phyloP scores from a whole-genome alignment of 805 yeast genomes.

The Saturnispora besseyi region DNA sequence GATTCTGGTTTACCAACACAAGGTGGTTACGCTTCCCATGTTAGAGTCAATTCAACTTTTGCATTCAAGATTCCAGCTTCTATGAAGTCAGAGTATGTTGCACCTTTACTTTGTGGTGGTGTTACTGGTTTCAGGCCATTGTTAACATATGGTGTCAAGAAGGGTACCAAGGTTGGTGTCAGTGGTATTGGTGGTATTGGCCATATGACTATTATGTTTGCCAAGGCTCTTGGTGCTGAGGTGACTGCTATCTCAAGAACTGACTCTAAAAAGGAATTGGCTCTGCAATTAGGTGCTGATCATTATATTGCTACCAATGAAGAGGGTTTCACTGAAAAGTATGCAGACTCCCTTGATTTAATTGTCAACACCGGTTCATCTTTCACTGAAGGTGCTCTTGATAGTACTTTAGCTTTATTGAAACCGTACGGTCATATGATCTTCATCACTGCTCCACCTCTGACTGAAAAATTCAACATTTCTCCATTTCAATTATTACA shows the following conservation, averaged over 20 bases:
- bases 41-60: constrained; percentile 35
- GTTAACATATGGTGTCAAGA: constrained; percentile 33
- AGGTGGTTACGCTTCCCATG: constrained; percentile 45
- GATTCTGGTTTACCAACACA: constrained; percentile 31
- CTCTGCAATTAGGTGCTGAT: constrained; percentile 44
- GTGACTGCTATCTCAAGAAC: constrained; percentile 50
- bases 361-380: constrained; percentile 42
- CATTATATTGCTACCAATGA: constrained; percentile 47
- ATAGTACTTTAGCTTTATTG: constrained; percentile 22
- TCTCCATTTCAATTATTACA: constrained; percentile 30
- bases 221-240: constrained; percentile 52
- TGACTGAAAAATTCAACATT: constrained; percentile 26
- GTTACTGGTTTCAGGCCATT: constrained; percentile 46
- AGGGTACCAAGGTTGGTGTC: constrained; percentile 44
- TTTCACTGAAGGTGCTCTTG: constrained; percentile 24
- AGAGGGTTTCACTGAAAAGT: constrained; percentile 31
- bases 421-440: constrained; percentile 27
- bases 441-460: constrained; percentile 29
- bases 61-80: constrained; percentile 41
- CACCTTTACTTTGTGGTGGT: constrained; percentile 52
- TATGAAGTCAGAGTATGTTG: constrained; percentile 33
- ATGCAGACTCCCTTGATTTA: constrained; percentile 34
- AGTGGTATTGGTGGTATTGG: constrained; percentile 41
- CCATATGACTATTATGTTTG: constrained; percentile 39
- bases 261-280: constrained; percentile 38